Base-by-base conservation (phyloP, 2,329 filamentous ascomycete species). In the Neopestalotiopsis clavispora region DNA sequence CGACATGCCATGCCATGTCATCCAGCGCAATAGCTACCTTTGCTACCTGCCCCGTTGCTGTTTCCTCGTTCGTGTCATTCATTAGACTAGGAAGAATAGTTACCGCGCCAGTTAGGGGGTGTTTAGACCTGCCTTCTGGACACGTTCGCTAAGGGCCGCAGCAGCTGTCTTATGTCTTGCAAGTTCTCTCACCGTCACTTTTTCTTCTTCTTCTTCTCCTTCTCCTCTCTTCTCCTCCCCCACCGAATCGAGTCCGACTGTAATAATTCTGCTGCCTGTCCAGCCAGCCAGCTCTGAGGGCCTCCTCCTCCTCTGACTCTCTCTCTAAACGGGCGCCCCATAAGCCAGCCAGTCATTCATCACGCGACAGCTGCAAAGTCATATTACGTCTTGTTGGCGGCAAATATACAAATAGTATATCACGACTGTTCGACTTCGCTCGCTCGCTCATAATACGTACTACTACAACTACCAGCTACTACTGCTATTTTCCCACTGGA, bases 141-240 rank as follows among this genome's bases (percentile, higher is more conserved):
- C 57, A 61, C 34, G 45, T 61, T 61, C 59, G 59, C 59, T 61
- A 61, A 61, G 34, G 30, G 34, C n/a, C 32, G 28, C 59, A 38
- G 32, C 32, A 38, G 32, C 59, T 20, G 59, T 34, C 32, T 20
- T 38, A 30, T 34, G 59, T 34, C 28, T 38, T 61, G 28, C 34
- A 34, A 13, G 9, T 34, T 20, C n/a, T 61, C 32, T 61, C 34
- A 38, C 34, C 34, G 34, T 38, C 34, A 17, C 30, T 61, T 17
- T 20, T 30, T 38, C 28, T 59, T 28, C 23, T 59, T 28, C 23
- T n/a, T 34, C 5, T 38, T 12, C 59, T 61, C n/a, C 28, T 23
- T 59, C 28, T 20, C 23, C 30, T 20, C n/a, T 6, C 45, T 52
- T 20, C 45, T 52, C 45, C 17, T 52, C 45, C 17, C 17, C 45